Evolutionary conservation across 2,329 filamentous ascomycete genomes (phyloP).

Genomic region (Lecanicillium sp.): DNA sequence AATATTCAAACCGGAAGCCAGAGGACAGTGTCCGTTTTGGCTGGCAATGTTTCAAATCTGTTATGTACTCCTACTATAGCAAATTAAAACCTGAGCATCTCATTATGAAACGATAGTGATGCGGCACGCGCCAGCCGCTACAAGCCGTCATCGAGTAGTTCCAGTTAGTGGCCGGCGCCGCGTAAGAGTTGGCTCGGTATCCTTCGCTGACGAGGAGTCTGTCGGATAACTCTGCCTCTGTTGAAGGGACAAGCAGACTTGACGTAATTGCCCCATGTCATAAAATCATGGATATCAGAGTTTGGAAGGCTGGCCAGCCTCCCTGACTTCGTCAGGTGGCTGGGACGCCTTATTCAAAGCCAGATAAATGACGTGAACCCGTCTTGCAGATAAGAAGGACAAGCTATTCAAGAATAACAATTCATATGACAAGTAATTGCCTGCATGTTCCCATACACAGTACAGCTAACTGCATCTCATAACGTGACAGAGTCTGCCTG

Average conservation of each 20-base stretch:
- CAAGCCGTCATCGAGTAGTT: too few species aligned
- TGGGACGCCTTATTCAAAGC: conserved; percentile 1
- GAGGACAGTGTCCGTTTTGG: too few species aligned
- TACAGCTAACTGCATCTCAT: conserved; percentile 3
- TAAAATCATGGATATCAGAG: conserved; percentile 6
- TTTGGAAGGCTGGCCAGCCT: conserved; percentile 3
- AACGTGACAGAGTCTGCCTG: too few species aligned
- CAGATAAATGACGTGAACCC: conserved; percentile 3
- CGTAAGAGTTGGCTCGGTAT: too few species aligned
- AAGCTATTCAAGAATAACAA: conserved; percentile 4
- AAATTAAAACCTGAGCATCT: too few species aligned
- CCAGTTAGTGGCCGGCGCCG: too few species aligned
- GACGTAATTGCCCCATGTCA: conserved; percentile 3
- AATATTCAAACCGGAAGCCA: too few species aligned
- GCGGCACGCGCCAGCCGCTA: too few species aligned
- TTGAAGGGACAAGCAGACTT: conserved; percentile 4
- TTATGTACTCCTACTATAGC: too few species aligned
- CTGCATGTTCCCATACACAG: conserved; percentile 1
- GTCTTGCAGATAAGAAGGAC: conserved; percentile 3
- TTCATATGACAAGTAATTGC: neutral
- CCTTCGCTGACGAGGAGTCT: too few species aligned
- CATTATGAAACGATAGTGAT: too few species aligned
- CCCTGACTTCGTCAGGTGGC: conserved; percentile 2
- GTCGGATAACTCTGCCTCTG: conserved; percentile 4
- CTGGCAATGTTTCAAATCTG: too few species aligned